Percentiles rank a stretch among this genome's conserved stretches.
phyloP scores from a whole-genome alignment of 768 basidiomycete species.

The Collybia sp. region DNA sequence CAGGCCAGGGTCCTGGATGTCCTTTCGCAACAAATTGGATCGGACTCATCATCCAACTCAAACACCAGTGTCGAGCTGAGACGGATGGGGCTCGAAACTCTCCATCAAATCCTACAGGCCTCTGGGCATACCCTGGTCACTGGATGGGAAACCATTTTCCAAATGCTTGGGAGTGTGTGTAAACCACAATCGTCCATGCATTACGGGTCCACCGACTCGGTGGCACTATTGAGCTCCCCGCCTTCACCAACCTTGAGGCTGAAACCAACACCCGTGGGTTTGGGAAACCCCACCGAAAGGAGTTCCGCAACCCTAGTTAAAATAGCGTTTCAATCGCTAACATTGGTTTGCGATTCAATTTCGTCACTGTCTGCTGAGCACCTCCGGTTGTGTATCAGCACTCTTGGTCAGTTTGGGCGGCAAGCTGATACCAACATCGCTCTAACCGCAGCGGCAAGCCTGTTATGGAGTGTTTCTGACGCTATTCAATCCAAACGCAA shows the following conservation, averaged over 20 bases:
- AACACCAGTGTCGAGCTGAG: conserved; percentile 70
- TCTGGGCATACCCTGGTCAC: conserved; percentile 89
- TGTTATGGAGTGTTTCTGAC: conserved; percentile 96
- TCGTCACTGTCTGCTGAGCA: conserved; percentile 76
- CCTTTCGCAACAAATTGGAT: conserved; percentile 74
- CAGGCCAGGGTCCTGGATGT: conserved; percentile 86
- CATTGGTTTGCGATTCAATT: conserved; percentile 90
- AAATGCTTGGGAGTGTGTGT: conserved; percentile 89
- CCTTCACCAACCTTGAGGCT: conserved; percentile 30
- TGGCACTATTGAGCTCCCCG: conserved; percentile 30
- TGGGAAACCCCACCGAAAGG: conserved; percentile 60
- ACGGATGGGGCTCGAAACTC: conserved; percentile 81
- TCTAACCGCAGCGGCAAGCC: conserved; percentile 86
- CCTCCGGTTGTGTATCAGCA: conserved; percentile 83
- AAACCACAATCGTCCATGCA: conserved; percentile 37
- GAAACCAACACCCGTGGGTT: conserved; percentile 41
- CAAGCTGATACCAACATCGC: conserved; percentile 97
- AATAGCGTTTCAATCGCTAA: conserved; percentile 91
- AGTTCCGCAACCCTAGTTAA: conserved; percentile 76
- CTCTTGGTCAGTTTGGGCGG: conserved; percentile 86
- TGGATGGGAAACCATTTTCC: conserved; percentile 93
- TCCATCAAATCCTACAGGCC: conserved; percentile 87
- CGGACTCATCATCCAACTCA: conserved; percentile 33
- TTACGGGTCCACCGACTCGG: conserved; percentile 34
- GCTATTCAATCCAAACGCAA: conserved; percentile 85